Conservation (phyloP, 1,139 yeast genomes). For the Magnusiomyces starmeri region DNA sequence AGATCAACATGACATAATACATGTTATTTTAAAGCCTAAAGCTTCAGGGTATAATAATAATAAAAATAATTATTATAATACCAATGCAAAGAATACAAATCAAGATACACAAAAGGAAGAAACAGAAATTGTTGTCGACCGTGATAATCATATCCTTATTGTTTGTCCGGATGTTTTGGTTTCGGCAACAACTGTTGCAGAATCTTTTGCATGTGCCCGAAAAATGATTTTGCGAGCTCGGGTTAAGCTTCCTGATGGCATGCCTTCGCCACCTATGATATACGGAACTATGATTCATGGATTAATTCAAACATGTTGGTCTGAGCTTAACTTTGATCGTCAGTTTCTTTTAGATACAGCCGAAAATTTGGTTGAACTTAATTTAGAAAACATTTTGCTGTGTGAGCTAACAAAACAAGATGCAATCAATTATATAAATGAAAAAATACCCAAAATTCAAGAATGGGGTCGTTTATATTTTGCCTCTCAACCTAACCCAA, state of each 20-base stretch:
- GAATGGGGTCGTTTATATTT: slow-evolving; percentile 55
- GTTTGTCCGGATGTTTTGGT: slow-evolving; percentile 79
- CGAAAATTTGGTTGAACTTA: slow-evolving; percentile 36
- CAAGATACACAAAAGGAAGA: not conserved
- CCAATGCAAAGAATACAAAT: slow-evolving; percentile 19
- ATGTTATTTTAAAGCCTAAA: slow-evolving; percentile 23
- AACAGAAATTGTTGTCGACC: slow-evolving; percentile 41
- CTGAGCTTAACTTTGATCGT: slow-evolving; percentile 38
- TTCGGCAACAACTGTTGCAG: slow-evolving; percentile 77
- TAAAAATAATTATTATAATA: slow-evolving; percentile 21
- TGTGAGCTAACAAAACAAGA: slow-evolving; percentile 46
- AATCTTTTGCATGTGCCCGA: slow-evolving; percentile 65
- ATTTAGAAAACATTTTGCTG: slow-evolving; percentile 49
- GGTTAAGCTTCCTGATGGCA: slow-evolving; percentile 50
- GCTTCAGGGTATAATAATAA: not conserved
- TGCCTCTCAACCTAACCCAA: slow-evolving; percentile 23
- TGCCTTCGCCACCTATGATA: slow-evolving; percentile 51
- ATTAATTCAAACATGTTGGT: slow-evolving; percentile 63
- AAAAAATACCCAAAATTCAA: slow-evolving; percentile 52
- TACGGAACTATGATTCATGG: slow-evolving; percentile 77
- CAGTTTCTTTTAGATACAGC: slow-evolving; percentile 42
- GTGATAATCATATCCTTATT: slow-evolving; percentile 50
- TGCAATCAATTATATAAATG: slow-evolving; percentile 42
- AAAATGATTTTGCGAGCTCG: slow-evolving; percentile 56
- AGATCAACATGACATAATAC: slow-evolving; percentile 32